Base-by-base conservation (phyloP, 257 asterid species). In the Voacanga thouarsii region DNA sequence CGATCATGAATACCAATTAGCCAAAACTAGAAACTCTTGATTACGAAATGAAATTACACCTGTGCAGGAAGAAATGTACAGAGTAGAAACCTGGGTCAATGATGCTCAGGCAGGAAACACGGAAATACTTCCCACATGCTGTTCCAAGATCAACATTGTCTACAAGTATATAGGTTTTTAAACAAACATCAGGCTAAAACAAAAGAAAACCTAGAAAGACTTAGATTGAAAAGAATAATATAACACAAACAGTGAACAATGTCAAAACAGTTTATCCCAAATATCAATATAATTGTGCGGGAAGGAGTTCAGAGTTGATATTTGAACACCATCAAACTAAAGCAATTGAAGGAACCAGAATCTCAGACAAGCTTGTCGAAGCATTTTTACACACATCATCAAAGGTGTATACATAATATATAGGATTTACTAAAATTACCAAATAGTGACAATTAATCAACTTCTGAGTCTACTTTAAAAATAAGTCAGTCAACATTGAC, bases 121-220 rank as follows among this genome's bases (percentile, higher is more conserved):
- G 84, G 82, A 77, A 89, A 65, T 88, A 92, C 85, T 83, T 90
- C 53, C 96, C 96, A 59, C 94, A 90, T 0, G 91, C 93, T 6
- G 96, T 92, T 77, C 97, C 97, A 28, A 92, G 87, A 83, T 92
- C 97, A 81, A 90, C 94, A 72, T 92, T 92, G 80, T 92, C 97
- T 90, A 65, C 33, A 80, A 18, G 41, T 7, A 26, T 4, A 53
- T 15, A 23, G 47, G n/a, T 41, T 59, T 7, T 33, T 16, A 7
- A 64, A 15, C 71, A 26, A 6, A 41, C 75, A 50, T 72, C 43
- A 73, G 76, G 24, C 37, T 33, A 33, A 33, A 33, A 33, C 45
- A 44, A 33, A 12, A 3, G 19, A 5, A 45, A 28, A n/a, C 11
- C 5, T 33, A 63, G 5, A 2, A 9, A 18, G 0, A 24, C 26